These are phyloP conservation scores for Sporisorium graminicola DNA, from an alignment of 1,284 basidiomycete species.

Conservation along the genomic window DNA sequence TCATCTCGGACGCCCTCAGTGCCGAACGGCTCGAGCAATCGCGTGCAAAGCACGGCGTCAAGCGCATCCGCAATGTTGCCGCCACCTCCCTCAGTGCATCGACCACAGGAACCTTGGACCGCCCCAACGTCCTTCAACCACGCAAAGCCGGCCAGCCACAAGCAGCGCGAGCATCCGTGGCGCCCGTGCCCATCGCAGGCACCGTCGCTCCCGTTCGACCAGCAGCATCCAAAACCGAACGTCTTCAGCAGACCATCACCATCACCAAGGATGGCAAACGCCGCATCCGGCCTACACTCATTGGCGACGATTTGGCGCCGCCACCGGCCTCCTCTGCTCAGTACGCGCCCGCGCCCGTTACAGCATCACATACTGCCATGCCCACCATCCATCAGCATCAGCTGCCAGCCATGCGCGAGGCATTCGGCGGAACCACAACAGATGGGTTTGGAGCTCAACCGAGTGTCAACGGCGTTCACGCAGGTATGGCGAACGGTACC, in stretches of 20 bases:
- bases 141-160: slow-evolving; percentile 56
- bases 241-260: slow-evolving; percentile 69
- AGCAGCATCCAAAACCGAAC: slow-evolving; percentile 29
- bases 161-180: slow-evolving; percentile 25
- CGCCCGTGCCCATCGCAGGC: slow-evolving; percentile 33
- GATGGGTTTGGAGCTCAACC: slow-evolving; percentile 32
- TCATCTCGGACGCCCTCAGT: slow-evolving; percentile 86
- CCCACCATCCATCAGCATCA: slow-evolving; percentile 22
- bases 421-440: slow-evolving; percentile 39
- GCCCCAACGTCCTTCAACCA: slow-evolving; percentile 64
- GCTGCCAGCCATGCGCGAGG: slow-evolving; percentile 43
- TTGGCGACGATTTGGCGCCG: slow-evolving; percentile 61
- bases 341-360: slow-evolving; percentile 17
- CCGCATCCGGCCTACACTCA: slow-evolving; percentile 75
- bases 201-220: slow-evolving; percentile 24
- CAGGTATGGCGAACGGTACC: slow-evolving; percentile 21
- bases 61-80: slow-evolving; percentile 23
- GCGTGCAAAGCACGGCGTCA: slow-evolving; percentile 55
- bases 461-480: slow-evolving; percentile 24
- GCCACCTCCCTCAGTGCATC: slow-evolving; percentile 2
- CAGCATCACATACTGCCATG: slow-evolving; percentile 8
- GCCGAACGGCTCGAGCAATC: slow-evolving; percentile 72
- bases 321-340: slow-evolving; percentile 8
- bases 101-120: slow-evolving; percentile 21
- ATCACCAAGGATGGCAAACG: slow-evolving; percentile 75